Percentiles rank a stretch among this genome's conserved stretches.
Evolutionary conservation across 257 asterid species (phyloP).

Genomic region (Salvia hispanica): DNA sequence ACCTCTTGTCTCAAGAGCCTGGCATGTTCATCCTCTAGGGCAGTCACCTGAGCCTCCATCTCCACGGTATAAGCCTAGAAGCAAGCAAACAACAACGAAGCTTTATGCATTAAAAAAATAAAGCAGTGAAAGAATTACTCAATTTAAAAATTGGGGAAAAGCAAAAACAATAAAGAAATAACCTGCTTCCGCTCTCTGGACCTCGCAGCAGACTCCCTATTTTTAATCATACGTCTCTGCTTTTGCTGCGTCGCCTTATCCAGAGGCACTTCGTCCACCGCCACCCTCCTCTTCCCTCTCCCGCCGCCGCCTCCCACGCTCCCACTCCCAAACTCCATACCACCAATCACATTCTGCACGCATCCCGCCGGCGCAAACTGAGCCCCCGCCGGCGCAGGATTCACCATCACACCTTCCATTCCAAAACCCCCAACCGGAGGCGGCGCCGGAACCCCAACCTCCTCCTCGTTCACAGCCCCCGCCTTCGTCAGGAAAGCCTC

Average conservation of each 20-base stretch:
- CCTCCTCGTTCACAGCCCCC: conserved; percentile 84
- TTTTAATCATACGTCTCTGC: conserved; percentile 96
- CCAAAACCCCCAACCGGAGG: conserved; percentile 14
- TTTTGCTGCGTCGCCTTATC: conserved; percentile 97
- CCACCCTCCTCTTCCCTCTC: conserved; percentile 76
- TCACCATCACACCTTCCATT: conserved; percentile 40
- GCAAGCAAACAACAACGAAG: background rate
- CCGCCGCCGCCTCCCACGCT: background rate
- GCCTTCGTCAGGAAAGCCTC: conserved; percentile 87
- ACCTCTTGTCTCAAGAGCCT: conserved; percentile 79
- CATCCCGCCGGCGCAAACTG: conserved; percentile 48
- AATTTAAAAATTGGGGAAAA: background rate
- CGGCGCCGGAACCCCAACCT: conserved; percentile 53
- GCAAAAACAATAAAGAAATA: background rate
- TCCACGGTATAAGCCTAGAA: conserved; percentile 90
- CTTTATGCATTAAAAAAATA: background rate
- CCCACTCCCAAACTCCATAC: conserved; percentile 58
- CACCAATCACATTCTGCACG: conserved; percentile 69
- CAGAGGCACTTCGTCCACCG: conserved; percentile 68
- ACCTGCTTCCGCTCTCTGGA: conserved; percentile 98
- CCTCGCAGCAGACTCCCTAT: conserved; percentile 97
- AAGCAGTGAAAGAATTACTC: background rate
- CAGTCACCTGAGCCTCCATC: conserved; percentile 79
- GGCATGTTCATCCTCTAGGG: conserved; percentile 84
- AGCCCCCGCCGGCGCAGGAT: conserved; percentile 55